These are phyloP conservation scores for Paecilomyces fulvus DNA, from an alignment of 2,329 filamentous ascomycete species.

Conservation along the genomic window DNA sequence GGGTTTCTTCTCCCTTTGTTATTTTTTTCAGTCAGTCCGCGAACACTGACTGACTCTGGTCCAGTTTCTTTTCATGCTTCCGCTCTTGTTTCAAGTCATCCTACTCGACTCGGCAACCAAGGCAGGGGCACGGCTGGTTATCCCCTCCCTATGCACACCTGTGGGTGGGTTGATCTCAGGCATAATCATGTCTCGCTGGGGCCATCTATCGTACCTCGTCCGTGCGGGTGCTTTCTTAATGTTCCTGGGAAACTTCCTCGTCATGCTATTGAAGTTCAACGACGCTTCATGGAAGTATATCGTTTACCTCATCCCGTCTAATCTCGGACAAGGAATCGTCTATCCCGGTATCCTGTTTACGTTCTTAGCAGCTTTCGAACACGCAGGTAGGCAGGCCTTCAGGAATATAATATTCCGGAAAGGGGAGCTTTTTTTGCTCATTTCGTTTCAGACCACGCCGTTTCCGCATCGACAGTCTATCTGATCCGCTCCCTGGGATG, in stretches of 20 bases:
- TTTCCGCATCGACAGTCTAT: constrained; percentile 55
- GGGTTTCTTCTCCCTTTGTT: constrained; percentile 14
- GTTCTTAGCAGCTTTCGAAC: constrained; percentile 54
- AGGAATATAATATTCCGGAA: not conserved
- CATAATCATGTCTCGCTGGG: constrained; percentile 42
- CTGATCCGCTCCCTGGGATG: constrained; percentile 55
- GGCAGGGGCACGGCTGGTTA: constrained; percentile 36
- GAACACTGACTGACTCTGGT: not conserved
- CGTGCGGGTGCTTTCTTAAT: constrained; percentile 34
- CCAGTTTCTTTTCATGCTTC: constrained; percentile 41
- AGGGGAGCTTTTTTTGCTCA: not conserved
- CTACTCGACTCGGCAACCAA: constrained; percentile 36
- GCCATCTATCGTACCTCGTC: constrained; percentile 34
- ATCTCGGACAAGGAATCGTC: constrained; percentile 39
- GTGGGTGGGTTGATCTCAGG: constrained; percentile 38
- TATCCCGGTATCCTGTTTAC: constrained; percentile 50
- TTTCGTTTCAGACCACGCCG: constrained; percentile 49
- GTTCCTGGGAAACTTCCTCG: constrained; percentile 36
- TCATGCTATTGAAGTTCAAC: constrained; percentile 33
- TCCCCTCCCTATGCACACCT: constrained; percentile 39
- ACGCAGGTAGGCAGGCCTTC: constrained; percentile 37
- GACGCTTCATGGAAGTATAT: constrained; percentile 39
- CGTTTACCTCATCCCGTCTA: constrained; percentile 38
- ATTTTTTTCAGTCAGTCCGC: not conserved
- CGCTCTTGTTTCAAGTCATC: constrained; percentile 37